A percentile compares a stretch with the other conserved stretches of the same genome.
phyloP scores from a whole-genome alignment of 805 yeast genomes.

The Cyberlindnera euphorbiiphila region DNA sequence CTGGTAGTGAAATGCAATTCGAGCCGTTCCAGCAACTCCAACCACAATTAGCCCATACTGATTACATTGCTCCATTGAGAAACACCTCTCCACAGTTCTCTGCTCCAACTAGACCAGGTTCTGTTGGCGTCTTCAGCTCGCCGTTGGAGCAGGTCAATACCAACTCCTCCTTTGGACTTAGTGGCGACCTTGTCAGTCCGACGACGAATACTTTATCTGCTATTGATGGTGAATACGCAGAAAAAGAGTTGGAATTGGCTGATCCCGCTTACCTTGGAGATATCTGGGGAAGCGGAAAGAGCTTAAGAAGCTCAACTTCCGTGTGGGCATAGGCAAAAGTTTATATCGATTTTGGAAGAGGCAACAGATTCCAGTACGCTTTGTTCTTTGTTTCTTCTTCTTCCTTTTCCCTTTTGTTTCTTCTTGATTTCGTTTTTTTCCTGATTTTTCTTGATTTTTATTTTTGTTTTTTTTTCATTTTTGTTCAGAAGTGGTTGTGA shows the following conservation, averaged over 20 bases:
- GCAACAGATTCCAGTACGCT: no score
- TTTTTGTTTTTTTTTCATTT: background rate
- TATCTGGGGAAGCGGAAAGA: slow-evolving; percentile 26
- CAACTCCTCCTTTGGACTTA: slow-evolving; percentile 18
- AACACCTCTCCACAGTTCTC: slow-evolving; percentile 19
- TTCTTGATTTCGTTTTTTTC: background rate
- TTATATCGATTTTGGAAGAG: no score
- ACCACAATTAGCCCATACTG: slow-evolving; percentile 16
- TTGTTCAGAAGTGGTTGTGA: background rate
- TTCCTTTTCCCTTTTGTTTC: background rate
- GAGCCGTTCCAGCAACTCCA: slow-evolving; percentile 14
- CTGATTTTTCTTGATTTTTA: background rate
- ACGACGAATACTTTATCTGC: slow-evolving; percentile 13
- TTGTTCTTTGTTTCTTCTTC: slow-evolving; percentile 1
- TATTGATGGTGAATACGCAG: slow-evolving; percentile 10
- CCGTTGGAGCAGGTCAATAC: slow-evolving; percentile 20
- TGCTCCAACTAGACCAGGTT: slow-evolving; percentile 15
- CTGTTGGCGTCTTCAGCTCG: slow-evolving; percentile 15
- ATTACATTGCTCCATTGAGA: slow-evolving; percentile 16
- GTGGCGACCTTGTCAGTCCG: slow-evolving; percentile 15
- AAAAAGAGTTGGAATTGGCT: slow-evolving; percentile 19
- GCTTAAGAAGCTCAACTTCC: slow-evolving; percentile 23
- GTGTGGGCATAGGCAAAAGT: slow-evolving; percentile 29
- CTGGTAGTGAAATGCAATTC: slow-evolving; percentile 7
- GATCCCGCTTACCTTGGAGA: slow-evolving; percentile 26